Percentiles rank a stretch among this genome's conserved stretches.
Conservation (phyloP, 208 protist species). For the Acanthamoeba castellanii region DNA sequence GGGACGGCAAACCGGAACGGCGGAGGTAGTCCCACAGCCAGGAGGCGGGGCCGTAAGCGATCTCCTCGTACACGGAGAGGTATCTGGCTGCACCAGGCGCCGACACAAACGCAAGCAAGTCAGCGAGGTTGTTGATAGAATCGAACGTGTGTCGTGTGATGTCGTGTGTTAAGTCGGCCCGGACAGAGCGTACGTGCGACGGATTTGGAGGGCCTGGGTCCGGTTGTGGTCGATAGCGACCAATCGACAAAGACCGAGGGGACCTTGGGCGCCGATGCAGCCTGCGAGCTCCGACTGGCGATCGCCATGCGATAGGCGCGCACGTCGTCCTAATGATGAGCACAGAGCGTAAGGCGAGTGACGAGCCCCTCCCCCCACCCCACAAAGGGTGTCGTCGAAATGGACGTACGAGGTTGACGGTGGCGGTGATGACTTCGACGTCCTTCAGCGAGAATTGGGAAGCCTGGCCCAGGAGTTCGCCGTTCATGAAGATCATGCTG, state of each 20-base stretch:
- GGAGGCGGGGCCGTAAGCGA: conserved; percentile 88
- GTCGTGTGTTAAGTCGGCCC: not conserved
- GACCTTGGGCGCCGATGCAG: conserved; percentile 33
- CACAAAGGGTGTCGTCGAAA: too few species aligned
- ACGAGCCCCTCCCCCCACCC: too few species aligned
- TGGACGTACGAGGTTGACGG: conserved; percentile 80
- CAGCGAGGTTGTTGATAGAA: too few species aligned
- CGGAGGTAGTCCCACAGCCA: conserved; percentile 93
- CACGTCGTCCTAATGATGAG: conserved; percentile 72
- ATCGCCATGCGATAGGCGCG: conserved; percentile 77
- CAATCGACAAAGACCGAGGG: conserved; percentile 75
- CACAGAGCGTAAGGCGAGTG: too few species aligned
- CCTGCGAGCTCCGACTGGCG: conserved; percentile 76
- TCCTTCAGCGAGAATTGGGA: conserved; percentile 89
- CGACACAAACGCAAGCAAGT: too few species aligned
- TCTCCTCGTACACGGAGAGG: conserved; percentile 80
- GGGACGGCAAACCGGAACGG: conserved; percentile 77
- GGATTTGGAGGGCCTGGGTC: not conserved
- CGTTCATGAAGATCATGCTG: conserved; percentile 89
- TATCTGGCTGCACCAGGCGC: not conserved
- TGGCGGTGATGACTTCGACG: conserved; percentile 89
- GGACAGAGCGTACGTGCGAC: not conserved
- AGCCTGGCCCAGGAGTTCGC: conserved; percentile 85
- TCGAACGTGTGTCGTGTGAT: too few species aligned
- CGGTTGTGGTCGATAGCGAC: not conserved